A percentile compares a stretch with the other conserved stretches of the same genome.
phyloP scores from a whole-genome alignment of 1,284 basidiomycete genomes.

The Xerocomus subilludens region DNA sequence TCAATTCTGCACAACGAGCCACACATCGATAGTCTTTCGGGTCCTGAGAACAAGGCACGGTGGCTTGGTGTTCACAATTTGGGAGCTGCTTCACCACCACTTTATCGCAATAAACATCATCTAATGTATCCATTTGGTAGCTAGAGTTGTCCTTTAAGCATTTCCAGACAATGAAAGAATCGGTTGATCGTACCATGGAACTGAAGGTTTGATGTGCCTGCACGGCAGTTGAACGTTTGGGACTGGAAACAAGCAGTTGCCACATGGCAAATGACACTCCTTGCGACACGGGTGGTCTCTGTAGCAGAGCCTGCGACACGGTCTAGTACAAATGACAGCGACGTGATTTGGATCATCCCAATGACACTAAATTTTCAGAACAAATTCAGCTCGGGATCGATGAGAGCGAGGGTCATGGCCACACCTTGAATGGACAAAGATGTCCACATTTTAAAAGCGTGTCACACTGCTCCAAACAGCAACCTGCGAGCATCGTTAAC shows the following conservation, averaged over 20 bases:
- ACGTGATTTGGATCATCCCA: slow-evolving; percentile 69
- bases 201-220: slow-evolving; percentile 62
- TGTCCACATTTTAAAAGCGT: slow-evolving; percentile 76
- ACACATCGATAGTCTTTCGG: slow-evolving; percentile 58
- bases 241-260: slow-evolving; percentile 65
- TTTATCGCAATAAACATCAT: slow-evolving; percentile 60
- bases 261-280: slow-evolving; percentile 66
- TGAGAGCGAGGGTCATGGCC: not conserved
- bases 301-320: slow-evolving; percentile 65
- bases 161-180: not conserved
- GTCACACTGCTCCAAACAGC: slow-evolving; percentile 70
- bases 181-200: slow-evolving; percentile 64
- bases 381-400: not conserved
- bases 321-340: slow-evolving; percentile 62
- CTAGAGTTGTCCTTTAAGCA: slow-evolving; percentile 53
- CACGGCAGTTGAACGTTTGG: slow-evolving; percentile 68
- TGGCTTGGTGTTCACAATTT: slow-evolving; percentile 66
- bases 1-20: slow-evolving; percentile 58
- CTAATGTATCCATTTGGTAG: slow-evolving; percentile 60
- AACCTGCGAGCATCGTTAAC: slow-evolving; percentile 57
- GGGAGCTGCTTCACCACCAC: slow-evolving; percentile 62
- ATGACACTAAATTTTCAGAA: slow-evolving; percentile 66
- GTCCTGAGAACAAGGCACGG: slow-evolving; percentile 62
- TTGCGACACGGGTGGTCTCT: slow-evolving; percentile 71
- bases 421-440: slow-evolving; percentile 70